Base-by-base conservation (phyloP, 192 early-diverging fungal genomes). In the Entomortierella beljakovae region DNA sequence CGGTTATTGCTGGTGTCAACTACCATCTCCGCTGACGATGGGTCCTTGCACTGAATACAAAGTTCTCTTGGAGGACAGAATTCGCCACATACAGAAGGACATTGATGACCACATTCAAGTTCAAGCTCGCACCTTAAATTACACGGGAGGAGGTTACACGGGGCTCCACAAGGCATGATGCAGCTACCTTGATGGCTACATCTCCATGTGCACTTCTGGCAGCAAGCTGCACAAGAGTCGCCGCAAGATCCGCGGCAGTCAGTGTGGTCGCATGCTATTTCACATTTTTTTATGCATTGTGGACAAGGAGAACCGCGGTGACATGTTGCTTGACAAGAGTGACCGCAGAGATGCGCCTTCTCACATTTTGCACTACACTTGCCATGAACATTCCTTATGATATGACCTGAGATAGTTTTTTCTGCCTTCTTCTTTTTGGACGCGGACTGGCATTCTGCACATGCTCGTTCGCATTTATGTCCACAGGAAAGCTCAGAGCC, bases 91-190 rank as follows among this genome's bases (percentile, higher is more conserved):
- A 84, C 55, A 0, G 73, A 81, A 6, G 76, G 55, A 71, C 87
- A 88, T 13, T 56, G 64, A 71, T 88, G 88, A 11, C 82, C 81
- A 57, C 89, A 90, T 9, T 38, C 11, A 25, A 90, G 57, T 34
- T 0, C 16, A 34, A 81, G 82, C 1, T 53, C 58, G 57, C 89
- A 91, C 26, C 87, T 67, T 31, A 64, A 18, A 62, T 87, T 82
- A 35, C 89, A 91, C 0, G 89, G 89, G n/a, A 90, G 74, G 37
- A 87, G 80, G 32, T 65, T 62, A 33, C 89, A 91, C 9, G 89
- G 89, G 6, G 77, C 82, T 25, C 88, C 89, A 35, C 89, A 90
- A 15, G 80, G 76, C 38, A 88, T 58, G 1, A 20, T 20, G 15
- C 43, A 46, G 3, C 43, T 4, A 3, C 43, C 43, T 46, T 46